Percentiles rank a stretch among this genome's conserved stretches.
Conservation (phyloP, 2,329 filamentous ascomycete genomes). For the Sclerotiophoma versabilis region DNA sequence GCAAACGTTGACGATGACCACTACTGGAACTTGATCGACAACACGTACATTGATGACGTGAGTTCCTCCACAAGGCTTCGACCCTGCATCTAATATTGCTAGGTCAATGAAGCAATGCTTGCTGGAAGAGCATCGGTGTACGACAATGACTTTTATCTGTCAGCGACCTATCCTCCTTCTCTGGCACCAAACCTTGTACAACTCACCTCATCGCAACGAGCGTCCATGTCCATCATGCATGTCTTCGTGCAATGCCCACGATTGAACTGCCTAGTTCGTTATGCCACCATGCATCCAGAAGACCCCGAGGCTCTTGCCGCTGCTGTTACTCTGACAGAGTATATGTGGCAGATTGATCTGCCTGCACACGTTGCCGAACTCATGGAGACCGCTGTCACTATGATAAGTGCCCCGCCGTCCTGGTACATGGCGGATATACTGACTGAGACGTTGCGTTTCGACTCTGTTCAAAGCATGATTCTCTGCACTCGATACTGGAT, state of each 20-base stretch:
- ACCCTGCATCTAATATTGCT: conserved; percentile 7
- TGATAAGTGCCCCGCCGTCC: conserved; percentile 14
- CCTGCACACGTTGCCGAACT: conserved; percentile 24
- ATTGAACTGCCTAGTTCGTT: conserved; percentile 29
- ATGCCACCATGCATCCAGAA: conserved; percentile 28
- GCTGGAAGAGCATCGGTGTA: conserved; percentile 37
- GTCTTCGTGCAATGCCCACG: conserved; percentile 39
- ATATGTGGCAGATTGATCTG: conserved; percentile 30
- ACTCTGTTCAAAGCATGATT: conserved; percentile 32
- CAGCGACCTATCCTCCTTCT: conserved; percentile 29
- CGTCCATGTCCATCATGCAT: conserved; percentile 41
- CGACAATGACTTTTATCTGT: conserved; percentile 39
- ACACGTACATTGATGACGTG: conserved; percentile 45
- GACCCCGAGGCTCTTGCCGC: conserved; percentile 26
- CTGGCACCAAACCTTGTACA: conserved; percentile 7
- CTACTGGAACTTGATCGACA: conserved; percentile 42
- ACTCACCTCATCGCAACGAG: conserved; percentile 25
- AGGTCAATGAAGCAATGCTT: conserved; percentile 43
- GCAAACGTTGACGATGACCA: conserved; percentile 36
- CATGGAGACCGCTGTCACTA: conserved; percentile 23
- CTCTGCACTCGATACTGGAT: conserved; percentile 40
- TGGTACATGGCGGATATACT: conserved; percentile 31
- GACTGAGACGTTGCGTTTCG: conserved; percentile 27
- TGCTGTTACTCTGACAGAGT: conserved; percentile 33
- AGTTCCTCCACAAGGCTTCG: conserved; percentile 1